phyloP scores from a whole-genome alignment of 352 stramenopile genomes.

The Phytophthora megakarya region DNA sequence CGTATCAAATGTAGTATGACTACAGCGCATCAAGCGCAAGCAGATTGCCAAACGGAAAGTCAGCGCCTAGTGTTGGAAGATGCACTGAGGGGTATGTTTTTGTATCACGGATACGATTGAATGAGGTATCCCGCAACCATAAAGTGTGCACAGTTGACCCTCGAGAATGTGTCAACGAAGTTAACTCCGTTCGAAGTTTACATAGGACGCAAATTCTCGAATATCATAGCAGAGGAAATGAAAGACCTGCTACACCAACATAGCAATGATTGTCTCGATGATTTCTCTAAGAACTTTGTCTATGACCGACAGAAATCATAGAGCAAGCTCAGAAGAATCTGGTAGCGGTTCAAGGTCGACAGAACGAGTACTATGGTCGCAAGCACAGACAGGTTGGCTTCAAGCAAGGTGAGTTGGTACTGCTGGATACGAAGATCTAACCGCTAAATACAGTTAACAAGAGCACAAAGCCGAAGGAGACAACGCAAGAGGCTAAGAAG shows the following conservation, averaged over 20 bases:
- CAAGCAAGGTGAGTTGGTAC: slow-evolving; percentile 8
- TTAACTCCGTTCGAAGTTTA: slow-evolving; percentile 16
- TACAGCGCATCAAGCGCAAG: slow-evolving; percentile 21
- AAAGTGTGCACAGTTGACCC: slow-evolving; percentile 19
- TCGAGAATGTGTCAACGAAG: slow-evolving; percentile 11
- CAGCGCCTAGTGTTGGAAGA: slow-evolving; percentile 25
- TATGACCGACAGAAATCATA: slow-evolving; percentile 12
- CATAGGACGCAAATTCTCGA: slow-evolving; percentile 8
- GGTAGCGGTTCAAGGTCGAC: slow-evolving; percentile 1
- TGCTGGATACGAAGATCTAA: slow-evolving; percentile 8
- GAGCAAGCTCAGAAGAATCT: slow-evolving; percentile 6
- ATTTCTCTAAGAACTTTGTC: slow-evolving; percentile 12
- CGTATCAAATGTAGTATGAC: slow-evolving; percentile 20
- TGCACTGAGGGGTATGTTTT: slow-evolving; percentile 18
- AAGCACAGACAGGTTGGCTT: slow-evolving; percentile 6
- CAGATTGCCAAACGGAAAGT: slow-evolving; percentile 21
- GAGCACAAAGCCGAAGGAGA: too few species aligned
- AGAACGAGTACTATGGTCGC: slow-evolving; percentile 21
- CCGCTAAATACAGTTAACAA: too few species aligned
- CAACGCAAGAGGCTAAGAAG: not conserved
- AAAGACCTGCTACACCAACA: not conserved
- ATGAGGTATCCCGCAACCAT: slow-evolving; percentile 12
- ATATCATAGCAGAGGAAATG: slow-evolving; percentile 2
- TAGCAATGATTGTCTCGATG: not conserved
- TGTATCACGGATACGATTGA: slow-evolving; percentile 15